Evolutionary conservation across 768 basidiomycete genomes (phyloP).

Genomic region (Mycena chlorophos): DNA sequence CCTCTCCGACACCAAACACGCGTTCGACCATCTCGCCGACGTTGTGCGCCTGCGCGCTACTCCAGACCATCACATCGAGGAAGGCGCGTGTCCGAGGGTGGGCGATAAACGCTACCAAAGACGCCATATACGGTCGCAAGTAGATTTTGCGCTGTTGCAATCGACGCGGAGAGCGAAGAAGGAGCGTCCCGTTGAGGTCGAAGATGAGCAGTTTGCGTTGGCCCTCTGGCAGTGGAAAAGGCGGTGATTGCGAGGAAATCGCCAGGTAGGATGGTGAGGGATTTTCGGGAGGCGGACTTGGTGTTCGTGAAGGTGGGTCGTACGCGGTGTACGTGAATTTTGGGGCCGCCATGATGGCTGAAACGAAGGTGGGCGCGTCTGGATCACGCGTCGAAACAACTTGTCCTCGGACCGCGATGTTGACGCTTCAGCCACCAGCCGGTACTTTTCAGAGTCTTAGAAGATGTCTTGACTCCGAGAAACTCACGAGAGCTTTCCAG

Average conservation of each 20-base stretch:
- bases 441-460: too few relatives aligned
- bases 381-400: too few relatives aligned
- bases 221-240: slow-evolving; percentile 15
- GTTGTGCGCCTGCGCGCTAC: slow-evolving; percentile 60
- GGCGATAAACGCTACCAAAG: slow-evolving; percentile 51
- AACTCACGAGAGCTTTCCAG: too few relatives aligned
- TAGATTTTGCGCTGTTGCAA: slow-evolving; percentile 17
- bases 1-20: slow-evolving; percentile 38
- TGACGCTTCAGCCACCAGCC: too few relatives aligned
- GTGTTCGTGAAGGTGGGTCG: background rate
- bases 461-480: too few relatives aligned
- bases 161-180: slow-evolving; percentile 46
- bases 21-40: slow-evolving; percentile 54
- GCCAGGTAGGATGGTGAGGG: background rate
- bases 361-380: background rate
- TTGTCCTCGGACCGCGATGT: too few relatives aligned
- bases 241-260: background rate
- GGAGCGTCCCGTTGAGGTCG: slow-evolving; percentile 54
- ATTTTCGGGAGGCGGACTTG: background rate
- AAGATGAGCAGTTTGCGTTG: slow-evolving; percentile 53
- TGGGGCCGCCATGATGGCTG: background rate
- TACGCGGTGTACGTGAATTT: background rate
- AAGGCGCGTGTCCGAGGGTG: slow-evolving; percentile 43
- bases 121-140: slow-evolving; percentile 44
- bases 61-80: slow-evolving; percentile 67